These are phyloP conservation scores for Sporothrix pallida DNA, from an alignment of 2,329 filamentous ascomycete species.

Conservation along the genomic window DNA sequence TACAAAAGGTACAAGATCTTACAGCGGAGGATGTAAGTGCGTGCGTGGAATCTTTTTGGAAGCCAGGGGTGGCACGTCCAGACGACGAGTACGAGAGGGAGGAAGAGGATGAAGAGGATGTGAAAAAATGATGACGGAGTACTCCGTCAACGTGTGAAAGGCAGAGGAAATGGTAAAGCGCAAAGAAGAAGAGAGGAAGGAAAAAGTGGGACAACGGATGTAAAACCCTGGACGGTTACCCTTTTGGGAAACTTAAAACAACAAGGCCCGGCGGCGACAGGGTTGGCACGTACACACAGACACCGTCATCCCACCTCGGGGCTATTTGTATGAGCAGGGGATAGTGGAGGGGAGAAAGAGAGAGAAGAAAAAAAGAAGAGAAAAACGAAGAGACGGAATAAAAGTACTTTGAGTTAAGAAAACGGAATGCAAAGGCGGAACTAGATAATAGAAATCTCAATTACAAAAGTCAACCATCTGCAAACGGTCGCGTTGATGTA, in stretches of 20 bases:
- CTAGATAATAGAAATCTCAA: neutral
- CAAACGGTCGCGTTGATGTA: neutral
- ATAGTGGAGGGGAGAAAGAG: neutral
- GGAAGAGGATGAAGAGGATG: neutral
- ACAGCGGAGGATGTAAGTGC: neutral
- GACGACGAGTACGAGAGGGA: neutral
- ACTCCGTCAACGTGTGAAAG: neutral
- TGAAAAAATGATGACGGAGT: neutral
- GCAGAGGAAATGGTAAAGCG: neutral
- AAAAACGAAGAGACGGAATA: neutral
- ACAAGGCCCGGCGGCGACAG: slow-evolving; percentile 34
- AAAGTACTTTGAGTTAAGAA: neutral
- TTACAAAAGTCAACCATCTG: too few relatives aligned
- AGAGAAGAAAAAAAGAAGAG: neutral
- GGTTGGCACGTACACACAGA: slow-evolving; percentile 39
- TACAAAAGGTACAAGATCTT: too few relatives aligned
- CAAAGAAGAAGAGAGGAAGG: slow-evolving; percentile 39
- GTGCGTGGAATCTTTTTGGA: slow-evolving; percentile 9
- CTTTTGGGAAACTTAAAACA: slow-evolving; percentile 41
- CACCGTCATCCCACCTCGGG: slow-evolving; percentile 32
- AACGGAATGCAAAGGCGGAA: neutral
- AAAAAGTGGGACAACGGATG: slow-evolving; percentile 26
- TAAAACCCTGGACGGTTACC: slow-evolving; percentile 25
- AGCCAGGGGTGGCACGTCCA: slow-evolving; percentile 19
- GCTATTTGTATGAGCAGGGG: neutral